A percentile compares a stretch with the other conserved stretches of the same genome.
Conservation (phyloP, 2,329 filamentous ascomycete genomes). For the Colletotrichum cuscutae region DNA sequence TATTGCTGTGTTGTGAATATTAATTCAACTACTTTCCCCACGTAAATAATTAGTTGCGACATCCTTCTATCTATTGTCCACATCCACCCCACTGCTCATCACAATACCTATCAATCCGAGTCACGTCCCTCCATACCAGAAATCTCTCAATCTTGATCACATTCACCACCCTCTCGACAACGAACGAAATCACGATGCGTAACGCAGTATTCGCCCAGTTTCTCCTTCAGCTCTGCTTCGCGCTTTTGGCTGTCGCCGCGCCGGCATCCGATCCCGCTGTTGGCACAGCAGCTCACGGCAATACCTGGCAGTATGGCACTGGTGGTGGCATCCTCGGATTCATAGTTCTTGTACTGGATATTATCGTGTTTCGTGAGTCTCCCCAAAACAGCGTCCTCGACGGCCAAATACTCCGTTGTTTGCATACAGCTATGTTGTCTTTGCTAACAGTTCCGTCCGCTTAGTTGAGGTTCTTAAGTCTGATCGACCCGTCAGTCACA, state of each 20-base stretch:
- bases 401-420: not conserved
- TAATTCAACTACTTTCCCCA: not conserved
- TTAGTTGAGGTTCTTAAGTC: constrained; percentile 74
- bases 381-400: not conserved
- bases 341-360: constrained; percentile 69
- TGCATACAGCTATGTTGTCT: not conserved
- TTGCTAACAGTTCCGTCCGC: constrained; percentile 29
- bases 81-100: not conserved
- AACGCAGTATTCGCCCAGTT: constrained; percentile 45
- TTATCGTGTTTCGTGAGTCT: constrained; percentile 69
- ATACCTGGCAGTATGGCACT: constrained; percentile 68
- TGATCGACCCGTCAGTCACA: constrained; percentile 65
- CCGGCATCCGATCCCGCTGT: constrained; percentile 59
- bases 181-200: constrained; percentile 1
- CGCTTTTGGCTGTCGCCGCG: constrained; percentile 60
- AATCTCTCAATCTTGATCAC: not conserved
- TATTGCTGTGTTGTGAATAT: not conserved
- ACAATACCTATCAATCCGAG: not conserved
- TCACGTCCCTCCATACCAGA: not conserved
- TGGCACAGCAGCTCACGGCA: constrained; percentile 46
- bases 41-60: too few species aligned
- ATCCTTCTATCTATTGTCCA: not conserved
- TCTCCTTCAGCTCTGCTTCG: constrained; percentile 64
- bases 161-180: not conserved
- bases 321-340: constrained; percentile 71